These are phyloP conservation scores for Yamadazyma siamensis DNA, from an alignment of 1,139 yeast species.

Conservation along the genomic window DNA sequence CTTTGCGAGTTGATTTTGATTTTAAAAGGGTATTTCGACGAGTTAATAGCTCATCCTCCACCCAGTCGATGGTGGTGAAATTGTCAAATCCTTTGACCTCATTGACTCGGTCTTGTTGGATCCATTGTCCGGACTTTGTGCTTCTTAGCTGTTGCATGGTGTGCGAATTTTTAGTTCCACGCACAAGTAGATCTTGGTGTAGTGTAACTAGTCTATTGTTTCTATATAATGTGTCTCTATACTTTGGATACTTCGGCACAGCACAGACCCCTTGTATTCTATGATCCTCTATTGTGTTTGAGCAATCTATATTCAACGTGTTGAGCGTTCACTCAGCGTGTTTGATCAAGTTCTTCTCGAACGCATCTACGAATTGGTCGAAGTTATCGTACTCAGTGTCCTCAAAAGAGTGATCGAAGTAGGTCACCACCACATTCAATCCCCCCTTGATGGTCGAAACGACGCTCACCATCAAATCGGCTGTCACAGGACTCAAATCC, in stretches of 20 bases:
- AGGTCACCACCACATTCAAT: constrained; percentile 33
- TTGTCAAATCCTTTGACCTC: constrained; percentile 50
- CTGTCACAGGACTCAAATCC: constrained; percentile 32
- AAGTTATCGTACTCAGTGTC: constrained; percentile 22
- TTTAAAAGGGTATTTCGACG: constrained; percentile 38
- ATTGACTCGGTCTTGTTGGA: constrained; percentile 30
- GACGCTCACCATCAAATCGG: constrained; percentile 34
- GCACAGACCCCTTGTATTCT: too few relatives aligned
- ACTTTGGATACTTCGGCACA: too few relatives aligned
- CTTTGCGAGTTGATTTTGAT: constrained; percentile 13
- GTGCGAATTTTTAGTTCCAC: not conserved
- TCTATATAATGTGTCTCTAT: too few relatives aligned
- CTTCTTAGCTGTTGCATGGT: constrained; percentile 14
- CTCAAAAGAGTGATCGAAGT: constrained; percentile 23
- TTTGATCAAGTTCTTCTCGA: constrained; percentile 20
- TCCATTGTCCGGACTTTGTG: constrained; percentile 36
- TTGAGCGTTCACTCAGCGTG: constrained; percentile 4
- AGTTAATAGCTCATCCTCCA: constrained; percentile 66
- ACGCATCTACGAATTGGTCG: constrained; percentile 18
- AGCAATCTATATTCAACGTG: not conserved
- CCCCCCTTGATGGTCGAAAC: constrained; percentile 35
- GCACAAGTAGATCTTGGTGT: too few relatives aligned
- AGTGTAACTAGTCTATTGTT: too few relatives aligned
- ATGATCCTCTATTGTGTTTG: too few relatives aligned
- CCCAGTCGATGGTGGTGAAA: constrained; percentile 80